phyloP scores from a whole-genome alignment of 2,329 filamentous ascomycete species.

The Aspergillus fumigatiaffinis region DNA sequence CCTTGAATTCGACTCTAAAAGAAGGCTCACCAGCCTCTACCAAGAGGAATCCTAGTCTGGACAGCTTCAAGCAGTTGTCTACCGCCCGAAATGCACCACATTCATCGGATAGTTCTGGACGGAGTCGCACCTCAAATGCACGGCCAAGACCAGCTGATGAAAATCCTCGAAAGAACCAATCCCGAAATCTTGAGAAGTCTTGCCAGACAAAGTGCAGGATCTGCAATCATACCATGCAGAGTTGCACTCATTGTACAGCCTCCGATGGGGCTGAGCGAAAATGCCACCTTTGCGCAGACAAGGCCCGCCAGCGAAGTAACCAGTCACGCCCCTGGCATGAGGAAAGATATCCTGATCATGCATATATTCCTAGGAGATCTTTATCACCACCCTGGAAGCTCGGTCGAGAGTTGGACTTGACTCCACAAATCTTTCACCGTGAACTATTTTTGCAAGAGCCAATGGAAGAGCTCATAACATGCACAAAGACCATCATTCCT shows the following conservation, averaged over 20 bases:
- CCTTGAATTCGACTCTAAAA: neutral
- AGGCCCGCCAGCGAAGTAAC: neutral
- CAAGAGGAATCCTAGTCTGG: neutral
- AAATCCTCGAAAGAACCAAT: neutral
- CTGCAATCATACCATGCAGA: conserved; percentile 1
- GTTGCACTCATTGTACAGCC: conserved; percentile 2
- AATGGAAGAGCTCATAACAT: neutral
- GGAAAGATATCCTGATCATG: neutral
- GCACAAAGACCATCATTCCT: neutral
- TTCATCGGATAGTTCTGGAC: neutral
- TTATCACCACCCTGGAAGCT: neutral
- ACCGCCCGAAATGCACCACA: neutral
- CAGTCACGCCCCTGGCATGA: neutral
- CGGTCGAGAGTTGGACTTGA: neutral
- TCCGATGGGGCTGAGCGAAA: neutral
- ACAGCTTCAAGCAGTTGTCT: neutral
- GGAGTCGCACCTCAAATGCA: neutral
- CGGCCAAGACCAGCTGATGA: neutral
- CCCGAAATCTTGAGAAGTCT: neutral
- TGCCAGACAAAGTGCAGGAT: neutral
- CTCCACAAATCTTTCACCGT: neutral
- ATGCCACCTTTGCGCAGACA: conserved; percentile 4
- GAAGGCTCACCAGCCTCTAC: neutral
- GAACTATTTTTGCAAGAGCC: neutral
- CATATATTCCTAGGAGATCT: neutral